Evolutionary conservation across 257 asterid species (phyloP).

Genomic region (Nicotiana knightiana): DNA sequence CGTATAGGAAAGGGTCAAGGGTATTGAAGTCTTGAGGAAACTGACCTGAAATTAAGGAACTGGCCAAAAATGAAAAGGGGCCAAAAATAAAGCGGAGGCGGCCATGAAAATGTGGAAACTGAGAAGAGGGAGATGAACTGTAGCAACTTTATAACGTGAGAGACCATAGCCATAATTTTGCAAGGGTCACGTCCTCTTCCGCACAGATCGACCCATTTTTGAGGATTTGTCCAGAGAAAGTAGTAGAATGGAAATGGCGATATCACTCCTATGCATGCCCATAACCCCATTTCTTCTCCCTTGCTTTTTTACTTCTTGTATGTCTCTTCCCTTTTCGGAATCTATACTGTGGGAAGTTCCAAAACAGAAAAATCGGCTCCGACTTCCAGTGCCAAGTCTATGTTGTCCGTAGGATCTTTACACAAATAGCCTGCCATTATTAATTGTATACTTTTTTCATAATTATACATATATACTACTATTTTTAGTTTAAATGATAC

Average conservation of each 20-base stretch:
- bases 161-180: conserved; percentile 58
- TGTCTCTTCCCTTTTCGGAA: neutral
- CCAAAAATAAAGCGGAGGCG: conserved; percentile 89
- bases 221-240: conserved; percentile 79
- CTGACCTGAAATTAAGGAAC: conserved; percentile 86
- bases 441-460: no score
- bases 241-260: conserved; percentile 89
- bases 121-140: conserved; percentile 60
- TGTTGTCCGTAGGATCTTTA: neutral
- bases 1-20: no score
- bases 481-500: no score
- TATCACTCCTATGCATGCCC: conserved; percentile 61
- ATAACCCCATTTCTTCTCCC: conserved; percentile 50
- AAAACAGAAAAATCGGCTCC: neutral
- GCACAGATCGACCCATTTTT: conserved; percentile 75
- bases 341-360: neutral
- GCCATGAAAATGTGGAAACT: conserved; percentile 80
- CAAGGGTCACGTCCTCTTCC: conserved; percentile 73
- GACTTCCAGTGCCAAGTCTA: neutral
- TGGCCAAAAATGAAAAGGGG: conserved; percentile 73
- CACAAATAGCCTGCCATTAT: no score
- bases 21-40: neutral
- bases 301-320: neutral
- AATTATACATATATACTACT: no score
- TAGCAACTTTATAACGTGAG: conserved; percentile 65